Evolutionary conservation across 2,329 filamentous ascomycete genomes (phyloP).

Genomic region (Macrophomina pseudophaseolina): DNA sequence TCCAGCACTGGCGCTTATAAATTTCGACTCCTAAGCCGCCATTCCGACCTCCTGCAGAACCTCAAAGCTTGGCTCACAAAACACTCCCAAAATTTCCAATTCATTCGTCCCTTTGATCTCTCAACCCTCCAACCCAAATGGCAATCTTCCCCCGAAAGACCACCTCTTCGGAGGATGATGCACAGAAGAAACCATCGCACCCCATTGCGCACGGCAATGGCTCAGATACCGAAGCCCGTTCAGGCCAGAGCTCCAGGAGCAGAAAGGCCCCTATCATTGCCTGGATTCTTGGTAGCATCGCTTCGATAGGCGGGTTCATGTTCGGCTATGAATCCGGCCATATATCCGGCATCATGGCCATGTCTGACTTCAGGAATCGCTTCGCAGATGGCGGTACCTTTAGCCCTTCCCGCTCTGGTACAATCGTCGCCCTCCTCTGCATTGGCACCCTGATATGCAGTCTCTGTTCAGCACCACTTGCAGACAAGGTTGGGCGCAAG

Average conservation of each 20-base stretch:
- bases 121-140: no score
- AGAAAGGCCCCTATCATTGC: conserved; percentile 31
- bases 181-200: no score
- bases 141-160: no score
- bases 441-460: conserved; percentile 51
- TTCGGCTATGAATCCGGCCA: conserved; percentile 65
- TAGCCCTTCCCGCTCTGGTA: conserved; percentile 41
- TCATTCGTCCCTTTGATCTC: no score
- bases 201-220: no score
- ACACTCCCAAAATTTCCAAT: no score
- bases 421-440: conserved; percentile 51
- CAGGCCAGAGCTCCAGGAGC: not conserved
- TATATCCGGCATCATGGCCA: conserved; percentile 47
- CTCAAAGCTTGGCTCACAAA: no score
- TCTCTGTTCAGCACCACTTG: conserved; percentile 52
- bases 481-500: conserved; percentile 58
- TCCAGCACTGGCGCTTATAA: no score
- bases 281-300: conserved; percentile 60
- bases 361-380: conserved; percentile 59
- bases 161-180: no score
- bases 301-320: conserved; percentile 65
- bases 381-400: conserved; percentile 52
- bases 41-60: no score
- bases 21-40: no score
- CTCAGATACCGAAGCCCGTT: not conserved